phyloP scores from a whole-genome alignment of 306 rosid genomes.

The Cicer chorassanicum region DNA sequence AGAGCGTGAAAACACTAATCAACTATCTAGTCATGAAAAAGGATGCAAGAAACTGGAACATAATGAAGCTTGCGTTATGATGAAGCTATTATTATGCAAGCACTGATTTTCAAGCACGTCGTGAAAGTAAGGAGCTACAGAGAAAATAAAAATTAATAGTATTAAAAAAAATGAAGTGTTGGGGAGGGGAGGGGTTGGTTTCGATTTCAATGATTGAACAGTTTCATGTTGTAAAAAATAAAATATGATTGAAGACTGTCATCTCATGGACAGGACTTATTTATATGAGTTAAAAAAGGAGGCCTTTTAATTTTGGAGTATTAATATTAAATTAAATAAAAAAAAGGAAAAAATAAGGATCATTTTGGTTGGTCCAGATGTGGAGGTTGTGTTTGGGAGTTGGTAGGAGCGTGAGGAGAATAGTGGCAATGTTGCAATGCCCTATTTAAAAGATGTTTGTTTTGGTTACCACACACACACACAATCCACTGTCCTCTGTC shows the following conservation, averaged over 20 bases:
- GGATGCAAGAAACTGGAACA: constrained; percentile 11
- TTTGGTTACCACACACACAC: too few species aligned
- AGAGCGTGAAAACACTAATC: constrained; percentile 8
- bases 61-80: constrained; percentile 42
- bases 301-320: too few species aligned
- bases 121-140: background rate
- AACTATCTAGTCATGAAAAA: constrained; percentile 8
- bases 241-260: constrained; percentile 62
- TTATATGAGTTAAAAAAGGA: too few species aligned
- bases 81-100: constrained; percentile 42
- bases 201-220: constrained; percentile 70
- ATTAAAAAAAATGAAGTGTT: background rate
- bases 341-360: too few species aligned
- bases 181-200: background rate
- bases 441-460: too few species aligned
- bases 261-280: constrained; percentile 24
- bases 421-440: too few species aligned
- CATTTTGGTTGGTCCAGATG: too few species aligned
- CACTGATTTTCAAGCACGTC: constrained; percentile 43
- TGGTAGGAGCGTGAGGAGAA: too few species aligned
- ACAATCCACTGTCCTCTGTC: background rate
- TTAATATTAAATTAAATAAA: too few species aligned
- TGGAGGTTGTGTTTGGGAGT: too few species aligned
- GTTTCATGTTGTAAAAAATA: constrained; percentile 36
- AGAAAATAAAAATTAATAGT: background rate